Percentiles rank a stretch among this genome's conserved stretches.
phyloP scores from a whole-genome alignment of 2,329 filamentous ascomycete genomes.

The Arthrinium puccinioides region DNA sequence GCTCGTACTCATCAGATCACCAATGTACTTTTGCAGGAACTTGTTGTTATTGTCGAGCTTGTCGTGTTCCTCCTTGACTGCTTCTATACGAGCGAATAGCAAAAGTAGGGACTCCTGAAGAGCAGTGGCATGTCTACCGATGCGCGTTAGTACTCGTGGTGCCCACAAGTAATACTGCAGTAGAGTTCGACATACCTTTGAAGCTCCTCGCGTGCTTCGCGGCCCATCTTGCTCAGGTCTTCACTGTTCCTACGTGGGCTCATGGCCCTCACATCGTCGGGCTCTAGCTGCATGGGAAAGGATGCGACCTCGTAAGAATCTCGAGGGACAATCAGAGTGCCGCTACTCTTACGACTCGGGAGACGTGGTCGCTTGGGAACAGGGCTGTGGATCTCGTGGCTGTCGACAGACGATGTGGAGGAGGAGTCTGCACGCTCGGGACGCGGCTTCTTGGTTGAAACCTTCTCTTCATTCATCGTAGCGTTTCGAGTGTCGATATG shows the following conservation, averaged over 20 bases:
- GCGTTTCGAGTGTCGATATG: too few relatives aligned
- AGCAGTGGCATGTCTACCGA: slow-evolving; percentile 70
- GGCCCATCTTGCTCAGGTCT: slow-evolving; percentile 80
- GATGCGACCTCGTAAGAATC: slow-evolving; percentile 69
- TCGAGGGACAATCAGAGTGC: slow-evolving; percentile 74
- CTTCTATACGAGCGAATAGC: slow-evolving; percentile 89
- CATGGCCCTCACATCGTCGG: slow-evolving; percentile 89
- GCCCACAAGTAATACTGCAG: neutral
- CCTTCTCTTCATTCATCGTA: neutral
- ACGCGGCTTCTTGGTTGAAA: neutral
- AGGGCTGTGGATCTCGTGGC: slow-evolving; percentile 38
- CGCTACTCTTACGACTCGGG: slow-evolving; percentile 69
- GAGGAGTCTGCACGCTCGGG: slow-evolving; percentile 22
- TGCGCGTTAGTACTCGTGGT: slow-evolving; percentile 4
- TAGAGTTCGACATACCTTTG: slow-evolving; percentile 38
- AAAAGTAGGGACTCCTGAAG: slow-evolving; percentile 84
- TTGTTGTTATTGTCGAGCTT: slow-evolving; percentile 96
- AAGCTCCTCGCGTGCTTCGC: slow-evolving; percentile 66
- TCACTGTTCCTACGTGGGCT: slow-evolving; percentile 86
- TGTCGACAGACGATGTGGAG: slow-evolving; percentile 19
- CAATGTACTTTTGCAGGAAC: slow-evolving; percentile 96
- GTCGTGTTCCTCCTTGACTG: slow-evolving; percentile 89
- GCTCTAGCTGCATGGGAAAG: slow-evolving; percentile 68
- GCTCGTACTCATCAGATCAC: slow-evolving; percentile 84
- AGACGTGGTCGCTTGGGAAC: slow-evolving; percentile 57